These are phyloP conservation scores for Zygoascus tannicola DNA, from an alignment of 805 yeast species.

Conservation along the genomic window DNA sequence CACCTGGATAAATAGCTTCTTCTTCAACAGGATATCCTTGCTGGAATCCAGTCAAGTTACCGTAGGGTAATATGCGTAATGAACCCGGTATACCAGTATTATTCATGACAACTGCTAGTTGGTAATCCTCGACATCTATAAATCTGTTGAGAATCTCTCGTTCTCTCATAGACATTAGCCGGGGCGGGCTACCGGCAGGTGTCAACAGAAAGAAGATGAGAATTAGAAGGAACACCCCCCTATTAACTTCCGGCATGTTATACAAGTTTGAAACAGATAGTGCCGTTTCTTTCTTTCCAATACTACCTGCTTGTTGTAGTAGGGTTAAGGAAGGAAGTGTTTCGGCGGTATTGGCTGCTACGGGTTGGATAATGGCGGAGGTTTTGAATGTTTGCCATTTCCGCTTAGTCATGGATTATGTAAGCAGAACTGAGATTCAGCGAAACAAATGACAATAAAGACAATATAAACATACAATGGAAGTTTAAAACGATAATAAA, in stretches of 20 bases:
- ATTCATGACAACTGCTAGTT: constrained; percentile 29
- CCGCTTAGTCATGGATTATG: too few species aligned
- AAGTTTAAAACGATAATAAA: too few species aligned
- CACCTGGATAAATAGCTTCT: constrained; percentile 28
- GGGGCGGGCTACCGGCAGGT: constrained; percentile 33
- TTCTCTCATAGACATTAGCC: constrained; percentile 25
- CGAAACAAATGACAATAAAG: too few species aligned
- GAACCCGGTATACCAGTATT: constrained; percentile 31
- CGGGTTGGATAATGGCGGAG: too few species aligned
- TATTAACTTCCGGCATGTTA: constrained; percentile 12
- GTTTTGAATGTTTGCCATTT: too few species aligned
- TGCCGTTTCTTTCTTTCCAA: neutral
- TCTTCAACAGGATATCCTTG: constrained; percentile 48
- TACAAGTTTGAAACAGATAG: neutral
- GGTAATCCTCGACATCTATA: constrained; percentile 27
- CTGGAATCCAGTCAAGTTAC: constrained; percentile 64
- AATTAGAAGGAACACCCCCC: constrained; percentile 26
- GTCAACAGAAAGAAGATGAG: constrained; percentile 34
- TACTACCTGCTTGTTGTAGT: neutral
- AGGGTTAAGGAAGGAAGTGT: too few species aligned
- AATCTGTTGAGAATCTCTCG: constrained; percentile 33
- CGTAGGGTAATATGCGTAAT: constrained; percentile 38
- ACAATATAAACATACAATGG: too few species aligned
- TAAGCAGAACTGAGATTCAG: too few species aligned
- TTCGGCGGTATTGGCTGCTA: too few species aligned